A percentile compares a stretch with the other conserved stretches of the same genome.
Evolutionary conservation across 129 eudicot species (phyloP).

Genomic region (Silybum marianum): DNA sequence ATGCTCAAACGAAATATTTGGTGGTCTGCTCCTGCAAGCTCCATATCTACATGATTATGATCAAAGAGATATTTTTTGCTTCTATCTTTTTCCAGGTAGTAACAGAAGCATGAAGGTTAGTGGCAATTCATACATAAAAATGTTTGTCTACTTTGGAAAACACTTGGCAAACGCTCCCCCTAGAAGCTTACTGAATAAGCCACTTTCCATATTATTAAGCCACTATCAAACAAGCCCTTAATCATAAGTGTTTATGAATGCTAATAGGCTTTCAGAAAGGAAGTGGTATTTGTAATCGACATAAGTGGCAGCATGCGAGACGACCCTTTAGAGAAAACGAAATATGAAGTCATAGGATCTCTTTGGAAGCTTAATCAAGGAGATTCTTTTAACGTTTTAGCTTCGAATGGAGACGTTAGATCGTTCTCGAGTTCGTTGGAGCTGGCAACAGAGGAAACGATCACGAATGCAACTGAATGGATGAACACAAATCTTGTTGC

Average conservation of each 20-base stretch:
- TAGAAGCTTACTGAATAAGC: no score
- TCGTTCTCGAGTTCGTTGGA: constrained; percentile 62
- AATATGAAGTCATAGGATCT: constrained; percentile 56
- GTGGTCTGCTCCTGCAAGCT: constrained; percentile 63
- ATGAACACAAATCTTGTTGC: constrained; percentile 53
- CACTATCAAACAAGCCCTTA: neutral
- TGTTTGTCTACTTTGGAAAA: no score
- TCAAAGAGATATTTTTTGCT: constrained; percentile 82
- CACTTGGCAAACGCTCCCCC: no score
- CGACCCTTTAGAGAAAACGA: constrained; percentile 64
- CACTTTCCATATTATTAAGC: no score
- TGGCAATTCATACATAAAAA: neutral
- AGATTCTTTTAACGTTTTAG: constrained; percentile 76
- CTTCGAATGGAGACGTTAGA: constrained; percentile 52
- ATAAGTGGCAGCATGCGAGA: constrained; percentile 90
- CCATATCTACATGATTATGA: constrained; percentile 74
- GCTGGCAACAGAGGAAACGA: constrained; percentile 56
- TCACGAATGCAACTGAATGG: constrained; percentile 73
- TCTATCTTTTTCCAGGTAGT: constrained; percentile 73
- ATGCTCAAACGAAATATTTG: constrained; percentile 61
- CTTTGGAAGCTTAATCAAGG: constrained; percentile 54
- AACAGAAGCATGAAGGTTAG: constrained; percentile 50
- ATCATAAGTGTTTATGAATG: constrained; percentile 1
- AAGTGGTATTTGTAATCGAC: constrained; percentile 79
- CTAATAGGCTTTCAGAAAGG: constrained; percentile 71